Evolutionary conservation across 1,139 yeast species (phyloP), one percentile per base, ranked within the genome.

Genomic region (Diutina neorugosa): DNA sequence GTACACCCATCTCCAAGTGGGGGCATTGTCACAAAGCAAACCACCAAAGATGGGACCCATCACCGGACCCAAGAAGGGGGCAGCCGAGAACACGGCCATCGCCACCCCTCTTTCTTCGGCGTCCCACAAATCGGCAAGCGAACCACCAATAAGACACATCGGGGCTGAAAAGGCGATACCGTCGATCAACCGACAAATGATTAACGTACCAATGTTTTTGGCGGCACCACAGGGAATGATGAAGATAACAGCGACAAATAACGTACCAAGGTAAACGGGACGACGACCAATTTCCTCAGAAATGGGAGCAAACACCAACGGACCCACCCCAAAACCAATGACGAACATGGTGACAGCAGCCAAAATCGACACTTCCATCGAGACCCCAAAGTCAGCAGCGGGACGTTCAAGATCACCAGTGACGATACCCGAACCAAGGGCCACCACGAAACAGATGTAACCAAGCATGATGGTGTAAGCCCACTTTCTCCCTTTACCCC

Each of bases 291-390:
- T 65, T 61, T 83, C 86, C 66, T 85, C 93, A 14, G 86, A 79
- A 37, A 82, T 61, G n/a, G 93, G 93, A 23, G 91, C 90, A 66
- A 85, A 83, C 27, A 81, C 67, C 55, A 82, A 65, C 0, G 94
- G 94, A 18, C 93, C 93, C 55, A 86, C 72, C 54, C 91, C 93
- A 62, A 84, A 82, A n/a, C 93, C 90, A 57, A 86, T 59, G 54
- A 86, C 86, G 61, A 80, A 77, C 53, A 79, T 67, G 0, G 86
- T 78, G 4, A 81, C 82, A 1, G 73, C 65, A 1, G 84, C 72
- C 51, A 81, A 65, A 59, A 81, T 80, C 43, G 77, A 68, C 37
- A 81, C 85, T 62, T 80, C 85, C 63, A 68, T 64, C 51, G 79
- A 71, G 25, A 81, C 85, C 12, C 70, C 70, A 58, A 81, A 80